Percentiles rank a stretch among this genome's conserved stretches.
phyloP scores from a whole-genome alignment of 2,329 filamentous ascomycete species.

The Cladorrhinum sp. region DNA sequence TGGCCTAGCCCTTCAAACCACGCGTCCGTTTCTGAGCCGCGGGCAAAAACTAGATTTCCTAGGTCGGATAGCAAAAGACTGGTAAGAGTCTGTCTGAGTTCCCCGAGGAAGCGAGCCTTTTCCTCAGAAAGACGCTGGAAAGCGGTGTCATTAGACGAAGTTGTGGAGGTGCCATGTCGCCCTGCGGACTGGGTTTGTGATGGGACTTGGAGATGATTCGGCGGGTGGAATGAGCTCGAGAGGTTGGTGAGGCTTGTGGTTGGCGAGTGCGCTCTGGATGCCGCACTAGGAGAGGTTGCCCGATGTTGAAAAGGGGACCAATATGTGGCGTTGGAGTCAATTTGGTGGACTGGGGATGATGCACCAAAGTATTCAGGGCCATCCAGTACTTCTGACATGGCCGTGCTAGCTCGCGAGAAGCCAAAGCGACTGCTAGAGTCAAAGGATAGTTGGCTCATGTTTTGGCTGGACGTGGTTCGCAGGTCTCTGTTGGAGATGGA shows the following conservation, averaged over 20 bases:
- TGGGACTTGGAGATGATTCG: slow-evolving; percentile 41
- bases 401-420: slow-evolving; percentile 53
- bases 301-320: slow-evolving; percentile 80
- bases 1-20: slow-evolving; percentile 75
- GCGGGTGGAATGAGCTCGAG: slow-evolving; percentile 47
- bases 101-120: slow-evolving; percentile 73
- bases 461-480: slow-evolving; percentile 57
- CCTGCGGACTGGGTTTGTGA: slow-evolving; percentile 49
- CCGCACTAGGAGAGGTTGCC: slow-evolving; percentile 60
- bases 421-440: slow-evolving; percentile 63
- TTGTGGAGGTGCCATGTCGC: slow-evolving; percentile 59
- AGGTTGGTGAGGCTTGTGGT: slow-evolving; percentile 60
- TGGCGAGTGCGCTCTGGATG: slow-evolving; percentile 59
- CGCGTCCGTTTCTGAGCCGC: slow-evolving; percentile 85
- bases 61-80: slow-evolving; percentile 87
- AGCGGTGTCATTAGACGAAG: slow-evolving; percentile 65
- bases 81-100: slow-evolving; percentile 74
- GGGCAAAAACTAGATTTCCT: slow-evolving; percentile 79
- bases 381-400: slow-evolving; percentile 64
- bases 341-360: slow-evolving; percentile 65
- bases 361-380: slow-evolving; percentile 68
- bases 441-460: slow-evolving; percentile 66
- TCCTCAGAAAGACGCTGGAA: slow-evolving; percentile 62
- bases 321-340: slow-evolving; percentile 75
- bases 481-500: slow-evolving; percentile 54